Conservation (phyloP, 495 filamentous ascomycete species). For the Annulohypoxylon moriforme region DNA sequence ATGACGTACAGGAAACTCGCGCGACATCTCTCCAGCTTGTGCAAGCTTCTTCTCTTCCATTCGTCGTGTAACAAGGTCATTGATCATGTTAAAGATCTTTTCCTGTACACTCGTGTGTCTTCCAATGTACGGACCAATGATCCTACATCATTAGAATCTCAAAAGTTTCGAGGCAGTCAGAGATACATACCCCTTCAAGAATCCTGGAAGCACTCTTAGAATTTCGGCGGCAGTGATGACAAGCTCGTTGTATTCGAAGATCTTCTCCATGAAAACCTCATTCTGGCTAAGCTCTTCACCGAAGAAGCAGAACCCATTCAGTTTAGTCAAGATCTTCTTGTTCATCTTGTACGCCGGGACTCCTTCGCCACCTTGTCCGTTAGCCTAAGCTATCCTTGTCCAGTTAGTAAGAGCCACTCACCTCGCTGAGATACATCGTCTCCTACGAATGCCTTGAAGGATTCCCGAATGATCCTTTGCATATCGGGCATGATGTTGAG, state of each 20-base stretch:
- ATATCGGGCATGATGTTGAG: neutral
- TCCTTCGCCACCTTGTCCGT: neutral
- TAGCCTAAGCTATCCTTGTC: neutral
- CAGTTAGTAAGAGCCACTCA: neutral
- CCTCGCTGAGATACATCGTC: neutral
- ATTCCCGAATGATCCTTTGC: neutral
- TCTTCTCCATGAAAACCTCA: neutral
- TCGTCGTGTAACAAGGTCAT: neutral
- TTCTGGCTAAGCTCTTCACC: neutral
- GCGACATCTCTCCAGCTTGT: neutral
- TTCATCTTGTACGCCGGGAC: neutral
- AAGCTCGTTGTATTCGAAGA: neutral
- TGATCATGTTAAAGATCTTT: neutral
- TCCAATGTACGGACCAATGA: neutral
- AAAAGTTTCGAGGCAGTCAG: neutral
- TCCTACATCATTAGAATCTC: neutral
- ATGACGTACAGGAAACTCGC: neutral
- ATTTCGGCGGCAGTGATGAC: neutral
- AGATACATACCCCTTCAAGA: neutral
- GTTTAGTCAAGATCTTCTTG: neutral
- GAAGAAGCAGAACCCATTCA: slow-evolving; percentile 2
- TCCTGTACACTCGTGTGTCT: neutral
- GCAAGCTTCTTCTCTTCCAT: neutral
- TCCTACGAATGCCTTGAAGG: neutral
- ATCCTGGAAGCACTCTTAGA: neutral